A percentile compares a stretch with the other conserved stretches of the same genome.
Evolutionary conservation across 2,329 filamentous ascomycete species (phyloP).

Genomic region (Aureobasidium lini): DNA sequence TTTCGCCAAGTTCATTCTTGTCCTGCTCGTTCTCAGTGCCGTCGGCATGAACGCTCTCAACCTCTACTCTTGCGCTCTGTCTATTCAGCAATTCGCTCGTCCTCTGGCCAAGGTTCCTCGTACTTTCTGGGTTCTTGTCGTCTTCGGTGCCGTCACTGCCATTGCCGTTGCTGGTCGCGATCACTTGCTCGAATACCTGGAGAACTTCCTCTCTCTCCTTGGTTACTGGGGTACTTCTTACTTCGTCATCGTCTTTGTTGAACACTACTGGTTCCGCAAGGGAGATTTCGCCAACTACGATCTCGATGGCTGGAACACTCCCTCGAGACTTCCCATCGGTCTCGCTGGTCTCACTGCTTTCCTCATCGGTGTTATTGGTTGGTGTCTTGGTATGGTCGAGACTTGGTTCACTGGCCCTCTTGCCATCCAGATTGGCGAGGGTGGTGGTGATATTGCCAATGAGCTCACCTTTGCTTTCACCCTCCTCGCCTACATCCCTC

Average conservation of each 20-base stretch:
- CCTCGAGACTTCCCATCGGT: conserved; percentile 34
- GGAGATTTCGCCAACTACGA: conserved; percentile 36
- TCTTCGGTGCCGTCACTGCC: conserved; percentile 36
- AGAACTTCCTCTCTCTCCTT: conserved; percentile 39
- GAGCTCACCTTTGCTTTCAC: conserved; percentile 47
- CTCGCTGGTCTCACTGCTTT: conserved; percentile 35
- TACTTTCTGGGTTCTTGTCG: conserved; percentile 40
- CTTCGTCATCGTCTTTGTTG: conserved; percentile 39
- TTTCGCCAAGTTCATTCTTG: conserved; percentile 43
- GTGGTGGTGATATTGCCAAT: conserved; percentile 50
- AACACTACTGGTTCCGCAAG: conserved; percentile 39
- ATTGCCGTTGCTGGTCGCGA: conserved; percentile 38
- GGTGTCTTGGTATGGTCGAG: conserved; percentile 53
- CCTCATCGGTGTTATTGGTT: conserved; percentile 33
- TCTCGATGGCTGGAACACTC: conserved; percentile 40
- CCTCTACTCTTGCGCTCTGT: conserved; percentile 38
- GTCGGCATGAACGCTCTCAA: conserved; percentile 33
- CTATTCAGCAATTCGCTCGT: conserved; percentile 41
- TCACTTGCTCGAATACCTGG: conserved; percentile 35
- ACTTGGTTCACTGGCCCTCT: conserved; percentile 54
- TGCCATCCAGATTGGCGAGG: conserved; percentile 47
- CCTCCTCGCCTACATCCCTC: conserved; percentile 39
- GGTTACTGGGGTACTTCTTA: conserved; percentile 43
- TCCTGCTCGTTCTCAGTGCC: conserved; percentile 29
- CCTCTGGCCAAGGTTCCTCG: conserved; percentile 46